phyloP scores from a whole-genome alignment of 768 basidiomycete genomes.

The Paxillus rubicundulus region DNA sequence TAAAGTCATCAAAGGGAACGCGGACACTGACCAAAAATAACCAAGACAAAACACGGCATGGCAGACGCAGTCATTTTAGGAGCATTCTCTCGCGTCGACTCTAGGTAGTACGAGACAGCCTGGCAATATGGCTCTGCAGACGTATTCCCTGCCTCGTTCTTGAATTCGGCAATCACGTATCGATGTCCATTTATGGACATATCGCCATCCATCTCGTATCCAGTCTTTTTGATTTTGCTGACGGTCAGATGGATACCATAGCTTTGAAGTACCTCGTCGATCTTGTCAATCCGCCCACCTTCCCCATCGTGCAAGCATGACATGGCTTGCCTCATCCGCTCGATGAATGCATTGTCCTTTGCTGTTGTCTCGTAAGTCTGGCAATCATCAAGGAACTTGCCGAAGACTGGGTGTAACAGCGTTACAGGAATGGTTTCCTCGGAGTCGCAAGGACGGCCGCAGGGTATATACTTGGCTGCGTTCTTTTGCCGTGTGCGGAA shows the following conservation, averaged over 20 bases:
- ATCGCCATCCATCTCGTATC: slow-evolving; percentile 13
- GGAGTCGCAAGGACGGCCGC: no score
- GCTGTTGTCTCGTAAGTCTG: slow-evolving; percentile 12
- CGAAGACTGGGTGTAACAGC: slow-evolving; percentile 21
- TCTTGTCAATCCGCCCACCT: not conserved
- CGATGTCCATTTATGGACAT: slow-evolving; percentile 6
- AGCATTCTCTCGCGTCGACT: slow-evolving; percentile 11
- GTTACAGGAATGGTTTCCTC: slow-evolving; percentile 15
- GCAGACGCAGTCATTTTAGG: slow-evolving; percentile 9
- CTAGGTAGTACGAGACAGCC: slow-evolving; percentile 19
- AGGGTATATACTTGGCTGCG: no score
- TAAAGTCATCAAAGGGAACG: no score
- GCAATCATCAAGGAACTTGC: no score
- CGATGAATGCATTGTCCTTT: slow-evolving; percentile 20
- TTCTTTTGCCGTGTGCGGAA: no score
- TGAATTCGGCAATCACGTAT: no score
- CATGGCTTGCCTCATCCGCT: slow-evolving; percentile 18
- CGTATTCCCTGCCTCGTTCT: no score
- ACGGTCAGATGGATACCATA: no score
- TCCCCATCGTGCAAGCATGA: no score
- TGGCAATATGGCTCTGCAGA: no score
- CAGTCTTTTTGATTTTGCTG: not conserved
- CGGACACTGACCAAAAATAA: no score
- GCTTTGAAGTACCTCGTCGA: slow-evolving; percentile 8
- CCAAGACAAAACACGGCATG: slow-evolving; percentile 24